Evolutionary conservation across 2,329 filamentous ascomycete species (phyloP), one percentile per base, ranked within the genome.

Genomic region (Fusarium subtropicale): DNA sequence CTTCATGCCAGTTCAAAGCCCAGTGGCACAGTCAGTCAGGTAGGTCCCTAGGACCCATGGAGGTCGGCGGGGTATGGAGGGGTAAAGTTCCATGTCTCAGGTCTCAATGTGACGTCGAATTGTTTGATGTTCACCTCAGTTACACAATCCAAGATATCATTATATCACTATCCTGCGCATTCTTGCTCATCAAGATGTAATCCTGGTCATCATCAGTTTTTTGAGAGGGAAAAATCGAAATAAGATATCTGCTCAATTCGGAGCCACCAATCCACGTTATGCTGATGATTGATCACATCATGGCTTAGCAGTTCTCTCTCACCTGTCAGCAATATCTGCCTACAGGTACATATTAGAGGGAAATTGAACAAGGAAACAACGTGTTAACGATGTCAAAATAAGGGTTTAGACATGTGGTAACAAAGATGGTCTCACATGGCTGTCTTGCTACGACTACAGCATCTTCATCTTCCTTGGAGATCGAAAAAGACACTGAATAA

Each of bases 151-250:
- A n/a, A 48, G 22, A 56, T 26, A 33, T 46, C n/a, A 33, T 31
- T 64, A n/a, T 59, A 59, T 56, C 41, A 52, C 47, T 48, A 71
- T 71, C 53, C 39, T 60, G 56, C 68, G 65, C 68, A 71, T 69
- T 69, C 68, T 60, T 71, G 68, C 68, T 71, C 68, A 69, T 24
- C 46, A 45, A 57, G 13, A 5, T 39, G 16, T 36, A 16, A 63
- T 48, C 66, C 61, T 53, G 26, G 42, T 38, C 36, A 56, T 30
- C 8, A 7, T 16, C 9, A 33, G 16, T 24, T 42, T 33, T 30
- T 15, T 18, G 20, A 26, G 34, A n/a, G 20, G 20, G 7, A 30
- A 16, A 30, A 9, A 3, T 13, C 22, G 5, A 26, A 20, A 31
- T 15, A 20, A 36, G 4, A 44, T 50, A 65, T 20, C 33, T 39